A percentile compares a stretch with the other conserved stretches of the same genome.
These are phyloP conservation scores for Citrus mangshanensis DNA, from an alignment of 345 rosid species.

Conservation along the genomic window DNA sequence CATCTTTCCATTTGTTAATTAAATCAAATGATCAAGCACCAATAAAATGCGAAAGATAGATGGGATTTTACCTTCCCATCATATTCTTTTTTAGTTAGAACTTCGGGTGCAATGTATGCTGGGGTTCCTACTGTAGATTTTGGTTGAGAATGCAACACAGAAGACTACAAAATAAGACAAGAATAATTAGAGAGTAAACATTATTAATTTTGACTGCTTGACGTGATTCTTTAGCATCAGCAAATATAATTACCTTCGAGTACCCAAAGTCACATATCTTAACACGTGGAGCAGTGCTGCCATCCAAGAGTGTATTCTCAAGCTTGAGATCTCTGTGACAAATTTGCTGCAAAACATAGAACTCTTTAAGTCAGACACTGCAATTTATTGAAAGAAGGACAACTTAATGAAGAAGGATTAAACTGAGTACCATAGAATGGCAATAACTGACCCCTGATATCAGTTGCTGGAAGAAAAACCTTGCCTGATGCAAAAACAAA, in stretches of 20 bases:
- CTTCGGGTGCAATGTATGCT: constrained; percentile 72
- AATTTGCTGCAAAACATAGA: constrained; percentile 38
- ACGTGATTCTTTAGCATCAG: not conserved
- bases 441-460: constrained; percentile 74
- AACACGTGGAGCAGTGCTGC: constrained; percentile 57
- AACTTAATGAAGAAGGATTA: not conserved
- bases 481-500: constrained; percentile 42
- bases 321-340: constrained; percentile 76
- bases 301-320: constrained; percentile 70
- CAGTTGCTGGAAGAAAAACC: constrained; percentile 79
- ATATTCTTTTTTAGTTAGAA: constrained; percentile 51
- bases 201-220: not conserved
- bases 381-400: not conserved
- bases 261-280: constrained; percentile 75
- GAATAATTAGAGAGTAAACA: not conserved
- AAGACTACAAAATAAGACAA: constrained; percentile 30
- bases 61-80: constrained; percentile 48
- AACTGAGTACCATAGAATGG: constrained; percentile 56
- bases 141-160: constrained; percentile 73
- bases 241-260: constrained; percentile 40
- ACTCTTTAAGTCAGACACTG: not conserved
- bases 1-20: not conserved
- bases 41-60: not conserved
- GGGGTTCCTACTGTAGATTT: constrained; percentile 77
- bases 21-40: not conserved